These are phyloP conservation scores for Macrophomina phaseolina DNA, from an alignment of 2,329 filamentous ascomycete genomes.

Conservation along the genomic window DNA sequence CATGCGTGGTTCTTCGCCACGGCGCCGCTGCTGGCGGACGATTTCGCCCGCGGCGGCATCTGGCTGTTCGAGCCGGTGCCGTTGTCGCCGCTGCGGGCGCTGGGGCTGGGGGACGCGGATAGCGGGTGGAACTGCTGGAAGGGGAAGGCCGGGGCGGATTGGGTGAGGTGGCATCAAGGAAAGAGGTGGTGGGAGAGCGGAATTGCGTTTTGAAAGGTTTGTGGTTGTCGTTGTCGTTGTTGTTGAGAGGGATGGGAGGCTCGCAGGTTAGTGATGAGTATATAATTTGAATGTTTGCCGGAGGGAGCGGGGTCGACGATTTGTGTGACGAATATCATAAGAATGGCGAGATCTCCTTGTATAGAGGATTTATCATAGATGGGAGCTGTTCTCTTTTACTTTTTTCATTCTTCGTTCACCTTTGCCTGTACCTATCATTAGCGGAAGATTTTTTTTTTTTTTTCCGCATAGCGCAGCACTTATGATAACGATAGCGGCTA, in stretches of 20 bases:
- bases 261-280: neutral
- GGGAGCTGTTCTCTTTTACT: no score
- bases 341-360: no score
- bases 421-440: no score
- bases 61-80: conserved; percentile 87
- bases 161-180: conserved; percentile 65
- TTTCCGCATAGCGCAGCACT: no score
- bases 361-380: no score
- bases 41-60: conserved; percentile 74
- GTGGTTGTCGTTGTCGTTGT: neutral
- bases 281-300: no score
- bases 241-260: neutral
- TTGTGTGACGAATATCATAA: no score
- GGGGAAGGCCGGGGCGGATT: conserved; percentile 35
- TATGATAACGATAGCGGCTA: no score
- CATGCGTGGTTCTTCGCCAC: conserved; percentile 72
- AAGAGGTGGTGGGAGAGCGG: conserved; percentile 69
- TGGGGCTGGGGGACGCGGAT: conserved; percentile 67
- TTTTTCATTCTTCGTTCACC: no score
- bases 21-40: conserved; percentile 70
- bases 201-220: conserved; percentile 44
- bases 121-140: conserved; percentile 74
- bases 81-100: conserved; percentile 68
- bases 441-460: no score
- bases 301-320: no score